phyloP scores from a whole-genome alignment of 495 filamentous ascomycete species.

The Darksidea phi region DNA sequence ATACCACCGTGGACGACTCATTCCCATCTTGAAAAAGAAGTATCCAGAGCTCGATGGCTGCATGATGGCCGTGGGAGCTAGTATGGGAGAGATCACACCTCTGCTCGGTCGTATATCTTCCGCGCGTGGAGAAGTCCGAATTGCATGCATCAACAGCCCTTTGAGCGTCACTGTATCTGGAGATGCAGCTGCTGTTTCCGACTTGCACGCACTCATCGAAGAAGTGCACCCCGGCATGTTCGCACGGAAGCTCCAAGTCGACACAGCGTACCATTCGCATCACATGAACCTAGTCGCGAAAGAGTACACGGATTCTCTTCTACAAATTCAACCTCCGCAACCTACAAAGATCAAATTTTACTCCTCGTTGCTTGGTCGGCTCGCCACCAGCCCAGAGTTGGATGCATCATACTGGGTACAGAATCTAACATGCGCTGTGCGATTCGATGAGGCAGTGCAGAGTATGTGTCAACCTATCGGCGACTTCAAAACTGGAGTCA shows the following conservation, averaged over 20 bases:
- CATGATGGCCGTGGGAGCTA: constrained; percentile 29
- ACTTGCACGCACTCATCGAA: constrained; percentile 39
- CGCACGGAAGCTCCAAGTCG: constrained; percentile 45
- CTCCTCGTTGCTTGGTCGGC: constrained; percentile 44
- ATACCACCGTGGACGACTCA: constrained; percentile 43
- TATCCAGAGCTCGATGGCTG: constrained; percentile 1
- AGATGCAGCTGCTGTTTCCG: constrained; percentile 42
- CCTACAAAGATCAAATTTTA: constrained; percentile 40
- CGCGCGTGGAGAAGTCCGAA: neutral
- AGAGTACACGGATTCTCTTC: constrained; percentile 45
- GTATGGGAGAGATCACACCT: neutral
- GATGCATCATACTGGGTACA: constrained; percentile 47
- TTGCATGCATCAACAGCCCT: constrained; percentile 41
- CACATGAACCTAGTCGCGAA: constrained; percentile 52
- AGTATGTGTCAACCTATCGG: constrained; percentile 1
- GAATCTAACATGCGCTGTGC: constrained; percentile 49
- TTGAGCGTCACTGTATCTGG: constrained; percentile 42
- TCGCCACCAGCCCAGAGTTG: constrained; percentile 6
- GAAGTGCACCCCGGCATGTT: constrained; percentile 42
- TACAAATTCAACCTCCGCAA: constrained; percentile 8
- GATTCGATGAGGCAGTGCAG: constrained; percentile 41
- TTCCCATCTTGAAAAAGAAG: neutral
- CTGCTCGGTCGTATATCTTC: neutral
- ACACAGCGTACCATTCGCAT: constrained; percentile 62
- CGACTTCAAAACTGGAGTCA: constrained; percentile 40